Base-by-base conservation (phyloP, 352 stramenopile species). In the Pythium oligandrum region DNA sequence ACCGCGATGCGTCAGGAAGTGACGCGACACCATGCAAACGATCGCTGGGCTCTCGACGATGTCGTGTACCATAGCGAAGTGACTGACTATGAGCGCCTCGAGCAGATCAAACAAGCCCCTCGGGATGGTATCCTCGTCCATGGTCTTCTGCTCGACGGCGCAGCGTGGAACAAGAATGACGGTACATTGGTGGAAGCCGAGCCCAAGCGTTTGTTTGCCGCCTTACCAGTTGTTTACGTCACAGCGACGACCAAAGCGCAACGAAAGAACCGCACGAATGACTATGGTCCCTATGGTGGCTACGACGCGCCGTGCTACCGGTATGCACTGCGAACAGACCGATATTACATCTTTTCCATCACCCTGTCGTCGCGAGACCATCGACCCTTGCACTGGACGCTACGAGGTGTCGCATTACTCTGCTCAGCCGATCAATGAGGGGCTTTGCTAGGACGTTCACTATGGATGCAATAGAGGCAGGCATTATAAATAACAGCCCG, bases 221-320 rank as follows among this genome's bases (percentile, higher is more conserved):
- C 74, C 9, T 59, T 93, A n/a, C 82, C 82, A 26, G 79, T 88
- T 6, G 73, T 93, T 11, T 90, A 89, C 52, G 76, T 91, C 31
- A 91, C 78, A 2, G 82, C 78, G 34, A 86, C 77, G 9, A 90
- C 80, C 6, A 87, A 88, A 48, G 68, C 77, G 2, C 73, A 85
- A 57, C 86, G 87, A 58, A 89, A 89, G 62, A 89, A 78, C 11
- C 65, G 78, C 52, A 78, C 71, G 1, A 79, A 70, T 31, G 82
- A 90, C 57, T 84, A 92, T 37, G 81, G 81, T 3, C 81, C 81
- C 3, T 90, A 90, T 55, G 78, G 81, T 31, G 79, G 73, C 36
- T 93, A 88, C 60, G 78, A 89, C 53, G 81, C 79, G 17, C 82
- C 82, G 2, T 76, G 83, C 26, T 93, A 93, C 66, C 80, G 81